Conservation (phyloP, 257 asterid genomes). For the Nicotiana benthamiana region DNA sequence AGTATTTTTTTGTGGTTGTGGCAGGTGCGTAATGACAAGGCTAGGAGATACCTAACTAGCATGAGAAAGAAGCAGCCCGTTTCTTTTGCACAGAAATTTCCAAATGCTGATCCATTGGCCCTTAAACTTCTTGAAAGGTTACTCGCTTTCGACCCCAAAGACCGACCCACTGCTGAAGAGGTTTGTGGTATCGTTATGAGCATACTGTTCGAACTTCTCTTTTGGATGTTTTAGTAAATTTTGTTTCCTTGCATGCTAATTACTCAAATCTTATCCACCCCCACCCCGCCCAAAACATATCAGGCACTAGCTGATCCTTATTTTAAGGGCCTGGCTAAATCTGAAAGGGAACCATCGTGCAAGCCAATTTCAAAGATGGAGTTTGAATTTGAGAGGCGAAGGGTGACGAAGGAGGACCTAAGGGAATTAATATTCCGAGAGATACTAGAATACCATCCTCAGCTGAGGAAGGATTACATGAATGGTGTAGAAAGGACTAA, state of each 20-base stretch:
- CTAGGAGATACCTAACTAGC: slow-evolving; percentile 68
- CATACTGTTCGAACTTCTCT: background rate
- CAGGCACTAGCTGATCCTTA: slow-evolving; percentile 84
- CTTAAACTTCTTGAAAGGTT: slow-evolving; percentile 60
- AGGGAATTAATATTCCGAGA: slow-evolving; percentile 76
- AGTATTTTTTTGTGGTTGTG: slow-evolving; percentile 5
- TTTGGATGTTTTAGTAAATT: slow-evolving; percentile 1
- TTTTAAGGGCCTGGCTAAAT: slow-evolving; percentile 67
- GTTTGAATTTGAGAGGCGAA: slow-evolving; percentile 81
- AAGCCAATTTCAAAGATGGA: slow-evolving; percentile 69
- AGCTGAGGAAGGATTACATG: slow-evolving; percentile 64
- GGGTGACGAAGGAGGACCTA: slow-evolving; percentile 72
- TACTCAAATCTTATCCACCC: background rate
- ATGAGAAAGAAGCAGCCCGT: slow-evolving; percentile 79
- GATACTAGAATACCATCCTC: slow-evolving; percentile 83
- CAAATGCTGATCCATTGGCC: slow-evolving; percentile 74
- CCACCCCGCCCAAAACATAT: slow-evolving; percentile 2
- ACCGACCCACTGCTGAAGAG: slow-evolving; percentile 86
- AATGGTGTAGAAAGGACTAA: slow-evolving; percentile 63
- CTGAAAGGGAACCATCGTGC: slow-evolving; percentile 80
- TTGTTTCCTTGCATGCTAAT: background rate
- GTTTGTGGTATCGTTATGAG: slow-evolving; percentile 24
- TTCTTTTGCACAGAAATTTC: slow-evolving; percentile 62
- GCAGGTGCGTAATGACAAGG: slow-evolving; percentile 86
- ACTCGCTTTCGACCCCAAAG: slow-evolving; percentile 86